phyloP scores from a whole-genome alignment of 2,329 filamentous ascomycete genomes.

The Rutstroemia sp. region DNA sequence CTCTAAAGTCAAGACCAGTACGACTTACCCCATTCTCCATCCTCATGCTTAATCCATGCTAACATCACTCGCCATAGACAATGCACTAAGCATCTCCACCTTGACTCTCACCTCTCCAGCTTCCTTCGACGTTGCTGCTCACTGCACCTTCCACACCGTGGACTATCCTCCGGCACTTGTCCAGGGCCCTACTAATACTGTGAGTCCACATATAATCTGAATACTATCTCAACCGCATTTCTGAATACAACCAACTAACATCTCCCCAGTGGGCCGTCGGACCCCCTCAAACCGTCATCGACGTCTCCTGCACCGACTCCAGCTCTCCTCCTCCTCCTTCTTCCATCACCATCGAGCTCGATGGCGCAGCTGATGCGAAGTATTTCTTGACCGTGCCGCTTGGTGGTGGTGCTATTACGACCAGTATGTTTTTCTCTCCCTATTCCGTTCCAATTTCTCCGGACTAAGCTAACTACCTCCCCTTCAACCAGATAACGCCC shows the following conservation, averaged over 20 bases:
- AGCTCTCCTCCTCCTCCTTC: neutral
- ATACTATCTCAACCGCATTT: neutral
- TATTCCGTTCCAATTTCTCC: neutral
- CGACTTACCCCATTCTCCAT: neutral
- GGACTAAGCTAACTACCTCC: neutral
- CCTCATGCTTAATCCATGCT: neutral
- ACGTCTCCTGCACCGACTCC: slow-evolving; percentile 15
- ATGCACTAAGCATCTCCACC: slow-evolving; percentile 21
- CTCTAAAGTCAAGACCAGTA: slow-evolving; percentile 11
- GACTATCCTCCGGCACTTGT: slow-evolving; percentile 18
- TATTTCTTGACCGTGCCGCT: slow-evolving; percentile 20
- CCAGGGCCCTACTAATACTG: neutral
- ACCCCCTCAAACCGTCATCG: slow-evolving; percentile 21
- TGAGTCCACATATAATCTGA: neutral
- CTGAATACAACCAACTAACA: neutral
- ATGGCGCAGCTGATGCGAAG: slow-evolving; percentile 21
- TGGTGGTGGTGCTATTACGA: slow-evolving; percentile 15
- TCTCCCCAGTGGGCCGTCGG: slow-evolving; percentile 16
- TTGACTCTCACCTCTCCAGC: slow-evolving; percentile 13
- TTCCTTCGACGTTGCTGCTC: slow-evolving; percentile 7
- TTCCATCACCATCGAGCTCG: slow-evolving; percentile 20
- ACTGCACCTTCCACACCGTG: slow-evolving; percentile 21
- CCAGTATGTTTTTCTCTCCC: slow-evolving; percentile 12
- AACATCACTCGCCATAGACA: slow-evolving; percentile 10
- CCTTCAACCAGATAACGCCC: slow-evolving; percentile 14